Conservation (phyloP, 176 grass and related monocot species). For the Miscanthus lutarioriparius region DNA sequence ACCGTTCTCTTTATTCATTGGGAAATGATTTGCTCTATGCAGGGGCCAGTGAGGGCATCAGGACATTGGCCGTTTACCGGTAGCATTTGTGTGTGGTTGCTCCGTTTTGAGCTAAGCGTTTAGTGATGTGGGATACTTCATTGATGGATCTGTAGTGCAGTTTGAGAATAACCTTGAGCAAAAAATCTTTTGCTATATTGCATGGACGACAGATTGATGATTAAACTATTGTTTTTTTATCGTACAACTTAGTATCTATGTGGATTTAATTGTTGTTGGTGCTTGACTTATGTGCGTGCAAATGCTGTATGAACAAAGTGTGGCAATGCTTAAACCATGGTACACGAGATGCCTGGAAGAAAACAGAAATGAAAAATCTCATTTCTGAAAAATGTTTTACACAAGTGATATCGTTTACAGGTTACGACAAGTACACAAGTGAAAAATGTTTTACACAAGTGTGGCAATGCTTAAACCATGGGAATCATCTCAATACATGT, state of each 20-base stretch:
- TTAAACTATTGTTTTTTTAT: neutral
- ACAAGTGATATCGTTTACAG: too few species aligned
- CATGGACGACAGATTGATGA: neutral
- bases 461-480: too few species aligned
- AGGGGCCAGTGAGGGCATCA: constrained; percentile 43
- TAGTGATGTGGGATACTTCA: neutral
- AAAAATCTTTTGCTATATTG: neutral
- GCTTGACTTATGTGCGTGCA: neutral
- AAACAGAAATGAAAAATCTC: neutral
- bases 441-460: too few species aligned
- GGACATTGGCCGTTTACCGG: neutral
- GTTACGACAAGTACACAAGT: too few species aligned
- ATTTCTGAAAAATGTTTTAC: too few species aligned
- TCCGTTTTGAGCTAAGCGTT: neutral
- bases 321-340: neutral
- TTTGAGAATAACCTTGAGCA: constrained; percentile 22
- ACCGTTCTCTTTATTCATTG: neutral
- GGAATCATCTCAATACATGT: too few species aligned
- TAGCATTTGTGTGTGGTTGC: neutral
- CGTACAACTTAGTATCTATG: neutral
- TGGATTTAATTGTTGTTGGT: neutral
- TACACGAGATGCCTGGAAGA: neutral
- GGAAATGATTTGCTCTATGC: constrained; percentile 29
- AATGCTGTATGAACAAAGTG: neutral
- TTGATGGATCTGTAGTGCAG: neutral